These are phyloP conservation scores for Westerdykella aurantiaca DNA, from an alignment of 2,329 filamentous ascomycete species.

Conservation along the genomic window DNA sequence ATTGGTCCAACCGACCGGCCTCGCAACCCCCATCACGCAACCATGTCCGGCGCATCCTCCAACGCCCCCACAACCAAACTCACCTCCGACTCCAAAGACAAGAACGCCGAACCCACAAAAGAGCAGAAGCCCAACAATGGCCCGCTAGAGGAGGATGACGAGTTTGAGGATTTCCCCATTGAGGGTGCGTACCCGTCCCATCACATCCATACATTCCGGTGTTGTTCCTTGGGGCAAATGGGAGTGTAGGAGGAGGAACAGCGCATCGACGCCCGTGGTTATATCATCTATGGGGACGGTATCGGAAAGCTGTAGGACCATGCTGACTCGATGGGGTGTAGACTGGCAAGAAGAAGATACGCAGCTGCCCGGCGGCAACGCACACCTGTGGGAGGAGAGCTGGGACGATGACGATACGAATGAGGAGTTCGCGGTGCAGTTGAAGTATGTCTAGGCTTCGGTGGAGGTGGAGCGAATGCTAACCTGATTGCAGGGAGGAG, in stretches of 20 bases:
- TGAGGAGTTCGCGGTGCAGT: constrained; percentile 91
- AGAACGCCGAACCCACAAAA: constrained; percentile 30
- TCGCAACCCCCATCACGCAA: not conserved
- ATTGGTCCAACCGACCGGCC: not conserved
- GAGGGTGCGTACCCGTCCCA: constrained; percentile 58
- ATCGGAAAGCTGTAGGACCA: not conserved
- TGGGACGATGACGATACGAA: constrained; percentile 98
- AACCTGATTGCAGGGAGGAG: constrained; percentile 60
- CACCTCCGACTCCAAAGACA: not conserved
- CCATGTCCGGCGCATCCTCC: not conserved
- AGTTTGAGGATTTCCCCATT: constrained; percentile 97
- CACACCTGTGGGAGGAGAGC: constrained; percentile 97
- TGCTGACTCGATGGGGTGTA: constrained; percentile 12
- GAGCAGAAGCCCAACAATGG: constrained; percentile 41
- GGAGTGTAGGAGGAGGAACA: not conserved
- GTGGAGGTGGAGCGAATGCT: not conserved
- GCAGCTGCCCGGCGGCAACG: constrained; percentile 68
- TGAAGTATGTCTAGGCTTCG: constrained; percentile 61
- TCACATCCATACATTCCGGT: not conserved
- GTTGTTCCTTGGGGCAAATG: not conserved
- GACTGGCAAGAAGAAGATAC: constrained; percentile 93
- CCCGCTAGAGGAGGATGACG: constrained; percentile 84
- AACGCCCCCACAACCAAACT: not conserved
- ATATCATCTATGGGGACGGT: not conserved
- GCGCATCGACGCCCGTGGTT: too few relatives aligned